Base-by-base conservation (phyloP, 2,329 filamentous ascomycete species). In the Trichoderma hamatum region DNA sequence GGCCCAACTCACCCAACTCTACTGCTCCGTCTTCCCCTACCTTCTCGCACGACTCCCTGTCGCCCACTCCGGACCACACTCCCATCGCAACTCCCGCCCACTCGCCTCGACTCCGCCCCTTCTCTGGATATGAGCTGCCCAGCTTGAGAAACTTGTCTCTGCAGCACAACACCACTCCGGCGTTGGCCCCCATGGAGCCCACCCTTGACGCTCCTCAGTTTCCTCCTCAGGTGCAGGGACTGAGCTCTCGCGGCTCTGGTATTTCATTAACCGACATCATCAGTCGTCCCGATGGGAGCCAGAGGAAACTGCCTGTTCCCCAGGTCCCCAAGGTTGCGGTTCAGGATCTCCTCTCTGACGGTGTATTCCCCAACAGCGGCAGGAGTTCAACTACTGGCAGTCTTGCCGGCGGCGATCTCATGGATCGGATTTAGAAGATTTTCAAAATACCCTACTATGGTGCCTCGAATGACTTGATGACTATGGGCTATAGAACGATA, bases 41-140 rank as follows among this genome's bases (percentile, higher is more conserved):
- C 3, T 97, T 97, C 80, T 97, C 95, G 2, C 94, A 97, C 81
- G 94, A 97, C 80, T 97, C 95, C 13, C 87, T 95, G 58, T 98
- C 95, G 11, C 96, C 95, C 5, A 99, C 95, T 1, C 96, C 95
- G 13, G 95, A 98, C 77, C 94, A 97, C 83, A 98, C 96, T n/a
- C 95, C 95, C n/a, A 89, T 98, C 68, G 95, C 94, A 32, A 99
- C 95, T 5, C 95, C 95, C 5, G 95, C 94, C 54, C 96, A 98
- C 80, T 97, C 94, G 21, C 96, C 96, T 63, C 92, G 96, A 54
- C 85, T 99, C 73, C 88, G 94, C 70, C 93, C 95, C 3, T 91
- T 92, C 76, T 88, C 91, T 73, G 86, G 95, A 67, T 82, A 84
- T 74, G 94, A 97, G 79, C 85, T 98, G 67, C 95, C 96, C 36